These are phyloP conservation scores for Chrysanthemum makinoi DNA, from an alignment of 129 eudicot species.

Conservation along the genomic window DNA sequence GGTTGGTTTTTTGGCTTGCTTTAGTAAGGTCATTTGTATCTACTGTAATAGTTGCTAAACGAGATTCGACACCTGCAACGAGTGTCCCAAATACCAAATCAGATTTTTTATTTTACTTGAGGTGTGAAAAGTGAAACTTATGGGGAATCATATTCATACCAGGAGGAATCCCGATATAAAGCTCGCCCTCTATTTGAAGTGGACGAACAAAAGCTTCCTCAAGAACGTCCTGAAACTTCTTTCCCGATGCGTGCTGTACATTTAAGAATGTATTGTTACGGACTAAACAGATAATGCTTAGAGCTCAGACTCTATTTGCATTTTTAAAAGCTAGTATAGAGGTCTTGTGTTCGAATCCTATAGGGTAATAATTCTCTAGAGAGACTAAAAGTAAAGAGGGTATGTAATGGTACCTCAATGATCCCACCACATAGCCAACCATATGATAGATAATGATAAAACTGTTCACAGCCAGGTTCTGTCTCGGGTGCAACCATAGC, in stretches of 20 bases:
- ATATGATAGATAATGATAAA: conserved; percentile 71
- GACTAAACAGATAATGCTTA: neutral
- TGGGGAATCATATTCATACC: conserved; percentile 33
- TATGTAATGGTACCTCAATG: conserved; percentile 56
- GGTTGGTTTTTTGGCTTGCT: too few species aligned
- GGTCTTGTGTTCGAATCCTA: neutral
- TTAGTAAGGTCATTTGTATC: conserved; percentile 42
- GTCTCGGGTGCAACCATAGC: conserved; percentile 51
- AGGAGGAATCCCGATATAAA: conserved; percentile 78
- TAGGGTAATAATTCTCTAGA: neutral
- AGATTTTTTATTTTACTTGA: neutral
- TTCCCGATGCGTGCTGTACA: conserved; percentile 66
- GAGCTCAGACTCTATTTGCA: too few species aligned
- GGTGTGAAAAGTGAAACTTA: neutral
- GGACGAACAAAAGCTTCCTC: conserved; percentile 73
- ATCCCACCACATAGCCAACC: conserved; percentile 94
- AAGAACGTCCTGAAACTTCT: conserved; percentile 66
- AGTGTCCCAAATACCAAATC: neutral
- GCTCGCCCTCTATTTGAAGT: conserved; percentile 63
- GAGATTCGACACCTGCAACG: conserved; percentile 68
- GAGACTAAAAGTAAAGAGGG: conserved; percentile 1
- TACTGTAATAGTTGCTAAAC: conserved; percentile 66
- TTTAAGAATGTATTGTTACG: neutral
- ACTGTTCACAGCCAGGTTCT: conserved; percentile 64
- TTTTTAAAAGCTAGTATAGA: neutral